Evolutionary conservation across 2,329 filamentous ascomycete genomes (phyloP).

Genomic region (Stachybotrys chartarum): DNA sequence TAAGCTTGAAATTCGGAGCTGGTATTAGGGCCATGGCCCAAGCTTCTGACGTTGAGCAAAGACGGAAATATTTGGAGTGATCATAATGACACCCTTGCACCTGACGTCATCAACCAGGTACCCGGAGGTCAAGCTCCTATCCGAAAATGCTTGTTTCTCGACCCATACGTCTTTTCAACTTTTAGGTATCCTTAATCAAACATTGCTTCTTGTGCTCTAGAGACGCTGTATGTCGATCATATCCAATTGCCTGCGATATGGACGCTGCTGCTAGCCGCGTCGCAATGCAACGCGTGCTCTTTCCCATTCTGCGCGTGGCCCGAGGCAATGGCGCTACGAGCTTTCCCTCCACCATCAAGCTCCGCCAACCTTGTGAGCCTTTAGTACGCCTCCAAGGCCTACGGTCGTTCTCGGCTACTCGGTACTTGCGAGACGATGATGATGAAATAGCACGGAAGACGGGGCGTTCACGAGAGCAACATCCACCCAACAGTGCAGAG

Average conservation of each 20-base stretch:
- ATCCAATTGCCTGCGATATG: not conserved
- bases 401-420: not conserved
- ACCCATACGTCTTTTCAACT: not conserved
- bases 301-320: not conserved
- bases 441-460: not conserved
- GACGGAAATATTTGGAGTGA: not conserved
- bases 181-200: not conserved
- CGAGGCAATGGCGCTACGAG: not conserved
- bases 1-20: not conserved
- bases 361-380: not conserved
- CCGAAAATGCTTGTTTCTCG: not conserved
- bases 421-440: not conserved
- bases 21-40: not conserved
- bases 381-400: not conserved
- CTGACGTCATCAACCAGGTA: not conserved
- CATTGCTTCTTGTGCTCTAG: not conserved
- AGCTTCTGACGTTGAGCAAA: not conserved
- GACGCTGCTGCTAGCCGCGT: not conserved
- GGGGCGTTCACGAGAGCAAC: not conserved
- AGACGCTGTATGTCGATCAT: too few relatives aligned
- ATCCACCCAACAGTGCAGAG: slow-evolving; percentile 14
- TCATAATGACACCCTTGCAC: not conserved
- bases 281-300: not conserved
- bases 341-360: not conserved
- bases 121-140: not conserved